Base-by-base conservation (phyloP, 2,329 filamentous ascomycete genomes). In the Fusarium sp. region DNA sequence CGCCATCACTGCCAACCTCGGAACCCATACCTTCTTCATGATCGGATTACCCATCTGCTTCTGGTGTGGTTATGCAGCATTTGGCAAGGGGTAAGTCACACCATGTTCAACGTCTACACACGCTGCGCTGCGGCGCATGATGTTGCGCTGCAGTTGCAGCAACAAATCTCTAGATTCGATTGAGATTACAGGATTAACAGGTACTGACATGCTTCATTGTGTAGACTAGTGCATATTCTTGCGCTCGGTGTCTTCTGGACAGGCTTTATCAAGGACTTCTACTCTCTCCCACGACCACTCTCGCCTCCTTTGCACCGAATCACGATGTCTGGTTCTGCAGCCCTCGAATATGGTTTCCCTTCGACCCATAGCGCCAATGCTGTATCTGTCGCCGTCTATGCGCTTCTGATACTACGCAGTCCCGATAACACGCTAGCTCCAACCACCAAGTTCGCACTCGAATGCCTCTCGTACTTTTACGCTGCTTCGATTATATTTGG, bases 1-100 rank as follows among this genome's bases (percentile, higher is more conserved):
- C 83, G 96, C 96, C 57, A 94, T 97, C 75, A 97, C 95, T 2
- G 96, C 96, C 73, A 99, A 98, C 82, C 89, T 98, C 63, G 94
- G 96, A 75, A 99, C 96, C 2, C 96, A 99, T 84, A 99, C 96
- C 1, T 98, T 98, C 86, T 99, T 98, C 87, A 98, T 98, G 95
- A 89, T 98, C 75, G 93, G 94, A 66, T 85, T 99, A 79, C 96
- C 96, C 11, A 94, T 98, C 74, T 89, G 98, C 77, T 98, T 98
- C 85, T 99, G 96, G 96, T 98, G 94, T 79, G 96, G 96, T 61
- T 93, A 95, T 83, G 91, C 93, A 48, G 91, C 89, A 72, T 89
- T 97, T 75, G 96, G 94, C 63, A 93, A 96, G 85, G 95, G 92
- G 94, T 97, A 91, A 77, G 92, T 87, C 61, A 68, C 42, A 35